These are phyloP conservation scores for Aureobasidium leucospermi DNA, from an alignment of 2,329 filamentous ascomycete genomes.

Conservation along the genomic window DNA sequence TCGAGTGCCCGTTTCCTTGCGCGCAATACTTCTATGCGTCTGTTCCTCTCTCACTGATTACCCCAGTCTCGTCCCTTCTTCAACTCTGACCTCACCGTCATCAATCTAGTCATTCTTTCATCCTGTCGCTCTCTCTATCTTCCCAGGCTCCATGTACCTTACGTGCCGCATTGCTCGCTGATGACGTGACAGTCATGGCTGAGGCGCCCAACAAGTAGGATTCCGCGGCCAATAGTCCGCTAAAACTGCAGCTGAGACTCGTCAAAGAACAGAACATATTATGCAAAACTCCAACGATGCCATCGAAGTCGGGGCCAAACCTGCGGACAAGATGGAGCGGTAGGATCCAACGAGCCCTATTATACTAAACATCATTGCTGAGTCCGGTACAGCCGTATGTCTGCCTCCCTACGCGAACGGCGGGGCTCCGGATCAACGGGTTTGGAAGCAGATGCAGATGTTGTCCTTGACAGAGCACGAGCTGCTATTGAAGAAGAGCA, in stretches of 20 bases:
- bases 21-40: not conserved
- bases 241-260: not conserved
- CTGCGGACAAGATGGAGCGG: not conserved
- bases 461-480: conserved; percentile 23
- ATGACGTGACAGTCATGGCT: conserved; percentile 5
- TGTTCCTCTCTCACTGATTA: not conserved
- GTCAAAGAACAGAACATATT: not conserved
- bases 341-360: not conserved
- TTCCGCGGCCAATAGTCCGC: not conserved
- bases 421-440: conserved; percentile 18
- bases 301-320: not conserved
- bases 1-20: not conserved
- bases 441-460: conserved; percentile 23
- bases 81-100: not conserved
- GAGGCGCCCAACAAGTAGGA: conserved; percentile 1
- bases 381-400: not conserved
- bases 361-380: not conserved
- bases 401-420: conserved; percentile 1
- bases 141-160: not conserved
- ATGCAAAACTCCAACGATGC: not conserved
- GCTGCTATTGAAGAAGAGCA: conserved; percentile 35
- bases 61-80: not conserved
- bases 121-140: not conserved
- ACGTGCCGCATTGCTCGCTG: not conserved
- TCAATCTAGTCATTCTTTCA: not conserved